Conservation (phyloP, 1,284 basidiomycete species). For the Fomitopsis betulina region DNA sequence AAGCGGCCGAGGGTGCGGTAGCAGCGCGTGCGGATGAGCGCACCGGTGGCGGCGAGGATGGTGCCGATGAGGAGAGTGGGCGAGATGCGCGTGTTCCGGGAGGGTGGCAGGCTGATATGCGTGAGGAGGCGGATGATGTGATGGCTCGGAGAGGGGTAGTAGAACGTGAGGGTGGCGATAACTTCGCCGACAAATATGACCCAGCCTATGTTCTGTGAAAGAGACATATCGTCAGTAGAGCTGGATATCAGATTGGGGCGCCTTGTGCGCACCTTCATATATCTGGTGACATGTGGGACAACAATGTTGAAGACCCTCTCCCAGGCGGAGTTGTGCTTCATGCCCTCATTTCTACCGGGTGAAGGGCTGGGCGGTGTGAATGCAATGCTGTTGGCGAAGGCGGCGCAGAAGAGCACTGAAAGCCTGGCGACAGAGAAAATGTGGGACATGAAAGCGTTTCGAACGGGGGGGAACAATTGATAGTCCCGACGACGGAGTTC, state of each 20-base stretch:
- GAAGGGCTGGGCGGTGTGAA: background rate
- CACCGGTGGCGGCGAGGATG: background rate
- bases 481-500: too few relatives aligned
- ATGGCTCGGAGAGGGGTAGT: slow-evolving; percentile 38
- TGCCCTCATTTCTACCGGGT: background rate
- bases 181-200: slow-evolving; percentile 3
- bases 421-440: too few relatives aligned
- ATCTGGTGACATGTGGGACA: background rate
- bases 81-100: slow-evolving; percentile 19
- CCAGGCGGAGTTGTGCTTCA: background rate
- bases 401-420: too few relatives aligned
- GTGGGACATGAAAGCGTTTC: too few relatives aligned
- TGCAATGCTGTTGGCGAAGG: background rate
- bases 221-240: background rate
- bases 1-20: slow-evolving; percentile 1
- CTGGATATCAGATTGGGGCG: background rate
- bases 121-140: background rate
- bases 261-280: background rate
- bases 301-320: background rate
- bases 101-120: background rate
- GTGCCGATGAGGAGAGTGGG: slow-evolving; percentile 24
- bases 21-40: background rate
- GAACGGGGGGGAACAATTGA: too few relatives aligned
- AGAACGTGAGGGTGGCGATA: slow-evolving; percentile 53
- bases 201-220: background rate